Base-by-base conservation (phyloP, 2,329 filamentous ascomycete species). In the Aureobasidium sp. region DNA sequence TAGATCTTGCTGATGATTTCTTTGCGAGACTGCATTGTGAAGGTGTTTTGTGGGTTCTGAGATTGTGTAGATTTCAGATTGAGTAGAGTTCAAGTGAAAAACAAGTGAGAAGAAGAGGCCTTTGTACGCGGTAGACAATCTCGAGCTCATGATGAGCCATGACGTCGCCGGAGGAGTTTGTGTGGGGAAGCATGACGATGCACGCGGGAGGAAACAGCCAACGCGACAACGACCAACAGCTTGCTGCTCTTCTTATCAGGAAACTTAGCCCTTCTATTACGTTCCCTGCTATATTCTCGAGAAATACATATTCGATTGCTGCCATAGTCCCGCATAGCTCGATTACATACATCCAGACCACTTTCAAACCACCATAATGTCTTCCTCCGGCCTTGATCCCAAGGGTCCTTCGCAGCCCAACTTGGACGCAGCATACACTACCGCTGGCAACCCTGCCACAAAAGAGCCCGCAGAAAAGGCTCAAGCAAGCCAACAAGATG, bases 1-100 rank as follows among this genome's bases (percentile, higher is more conserved):
- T 88, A 89, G 71, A 92, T 91, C 76, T 90, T 93, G 67, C 80
- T 77, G 62, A 99, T 80, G 59, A 96, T 79, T 68, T 89, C 86
- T 75, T 86, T 89, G 26, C 91, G 90, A 29, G 86, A 78, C 64
- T 76, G 74, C 76, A 79, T 79, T 47, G 37, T 70, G 64, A 55
- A 37, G 17, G 52, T 50, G 37, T 36, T n/a, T 57, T n/a, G 34
- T 17, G 12, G 5, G 29, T 34, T 62, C 4, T 26, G 27, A 32
- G 9, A 8, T 34, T 55, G 20, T n/a, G 42, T 51, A 12, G 13
- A 29, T 15, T 42, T 55, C 57, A 42, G 26, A 47, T 20, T 55
- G 39, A 23, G 20, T 32, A 32, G 26, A 52, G 42, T 20, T 23
- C 59, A 39, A 46, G 39, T n/a, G 53, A 36, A 34, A 46, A 57